Percentiles rank a stretch among this genome's conserved stretches.
phyloP scores from a whole-genome alignment of 140 eudicot genomes.

The Anethum foeniculum region DNA sequence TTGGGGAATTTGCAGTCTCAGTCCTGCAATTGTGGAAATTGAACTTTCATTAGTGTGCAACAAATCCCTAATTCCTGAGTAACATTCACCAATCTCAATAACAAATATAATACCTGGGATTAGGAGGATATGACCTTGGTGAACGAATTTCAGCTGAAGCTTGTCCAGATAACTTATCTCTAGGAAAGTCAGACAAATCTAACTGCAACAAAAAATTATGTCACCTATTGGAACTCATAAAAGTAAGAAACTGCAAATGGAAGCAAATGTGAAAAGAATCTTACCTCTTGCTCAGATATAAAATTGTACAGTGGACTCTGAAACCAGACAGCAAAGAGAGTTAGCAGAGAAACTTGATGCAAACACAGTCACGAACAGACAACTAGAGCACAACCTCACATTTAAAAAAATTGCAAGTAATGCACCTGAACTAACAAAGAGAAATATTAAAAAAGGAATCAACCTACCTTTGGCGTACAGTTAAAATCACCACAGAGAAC shows the following conservation, averaged over 20 bases:
- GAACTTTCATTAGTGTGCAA: background rate
- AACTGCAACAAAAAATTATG: constrained; percentile 37
- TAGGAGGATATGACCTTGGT: constrained; percentile 31
- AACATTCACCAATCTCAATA: background rate
- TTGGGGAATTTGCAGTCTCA: constrained; percentile 22
- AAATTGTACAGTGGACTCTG: constrained; percentile 91
- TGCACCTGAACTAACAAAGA: background rate
- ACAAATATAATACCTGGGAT: constrained; percentile 32
- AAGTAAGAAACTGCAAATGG: constrained; percentile 2
- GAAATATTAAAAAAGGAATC: background rate
- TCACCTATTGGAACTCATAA: constrained; percentile 3
- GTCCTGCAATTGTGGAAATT: constrained; percentile 21
- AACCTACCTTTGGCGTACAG: constrained; percentile 81
- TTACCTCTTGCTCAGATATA: constrained; percentile 65
- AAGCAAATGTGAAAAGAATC: constrained; percentile 6
- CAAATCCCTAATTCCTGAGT: constrained; percentile 4
- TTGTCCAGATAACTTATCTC: constrained; percentile 86
- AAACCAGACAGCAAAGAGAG: constrained; percentile 15
- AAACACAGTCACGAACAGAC: constrained; percentile 8
- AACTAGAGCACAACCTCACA: constrained; percentile 9
- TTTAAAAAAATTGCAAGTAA: background rate
- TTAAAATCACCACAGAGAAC: constrained; percentile 95
- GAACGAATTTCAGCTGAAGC: constrained; percentile 55
- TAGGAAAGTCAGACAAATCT: constrained; percentile 57
- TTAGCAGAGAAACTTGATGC: constrained; percentile 12